phyloP scores from a whole-genome alignment of 805 yeast species.

The Wickerhamomyces queroliae region DNA sequence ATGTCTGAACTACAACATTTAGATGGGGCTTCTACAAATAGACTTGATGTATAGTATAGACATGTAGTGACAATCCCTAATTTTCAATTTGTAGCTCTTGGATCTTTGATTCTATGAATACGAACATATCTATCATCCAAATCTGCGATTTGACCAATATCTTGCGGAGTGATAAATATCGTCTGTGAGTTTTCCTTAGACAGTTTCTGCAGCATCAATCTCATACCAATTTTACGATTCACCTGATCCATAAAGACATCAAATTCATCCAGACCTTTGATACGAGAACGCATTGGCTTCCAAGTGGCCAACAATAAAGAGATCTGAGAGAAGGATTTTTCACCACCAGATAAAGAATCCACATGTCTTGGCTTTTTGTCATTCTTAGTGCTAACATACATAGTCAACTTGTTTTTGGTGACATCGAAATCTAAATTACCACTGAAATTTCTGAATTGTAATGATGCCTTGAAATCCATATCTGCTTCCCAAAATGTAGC shows the following conservation, averaged over 20 bases:
- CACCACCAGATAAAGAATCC: conserved; percentile 92
- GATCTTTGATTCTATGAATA: conserved; percentile 55
- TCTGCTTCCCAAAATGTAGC: conserved; percentile 43
- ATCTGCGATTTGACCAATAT: conserved; percentile 58
- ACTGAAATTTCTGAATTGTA: conserved; percentile 62
- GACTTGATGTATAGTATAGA: background rate
- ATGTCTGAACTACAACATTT: no score
- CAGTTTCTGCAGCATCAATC: conserved; percentile 64
- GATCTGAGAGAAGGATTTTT: conserved; percentile 89
- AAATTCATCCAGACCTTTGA: conserved; percentile 91
- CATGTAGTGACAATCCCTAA: background rate
- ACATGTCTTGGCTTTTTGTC: conserved; percentile 60
- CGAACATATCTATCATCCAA: conserved; percentile 56
- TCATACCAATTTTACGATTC: conserved; percentile 75
- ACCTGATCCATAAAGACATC: conserved; percentile 98
- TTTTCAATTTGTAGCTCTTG: conserved; percentile 17
- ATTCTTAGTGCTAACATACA: conserved; percentile 57
- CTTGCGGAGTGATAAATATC: conserved; percentile 91
- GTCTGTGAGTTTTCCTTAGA: conserved; percentile 70
- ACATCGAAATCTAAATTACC: conserved; percentile 69
- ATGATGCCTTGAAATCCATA: conserved; percentile 50
- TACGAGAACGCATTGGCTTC: conserved; percentile 84
- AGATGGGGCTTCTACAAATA: no score
- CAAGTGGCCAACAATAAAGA: conserved; percentile 85
- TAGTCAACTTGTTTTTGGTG: conserved; percentile 40